Evolutionary conservation across 305 asterid genomes (phyloP), one percentile per base, ranked within the genome.

Genomic region (Plantago coronopus): DNA sequence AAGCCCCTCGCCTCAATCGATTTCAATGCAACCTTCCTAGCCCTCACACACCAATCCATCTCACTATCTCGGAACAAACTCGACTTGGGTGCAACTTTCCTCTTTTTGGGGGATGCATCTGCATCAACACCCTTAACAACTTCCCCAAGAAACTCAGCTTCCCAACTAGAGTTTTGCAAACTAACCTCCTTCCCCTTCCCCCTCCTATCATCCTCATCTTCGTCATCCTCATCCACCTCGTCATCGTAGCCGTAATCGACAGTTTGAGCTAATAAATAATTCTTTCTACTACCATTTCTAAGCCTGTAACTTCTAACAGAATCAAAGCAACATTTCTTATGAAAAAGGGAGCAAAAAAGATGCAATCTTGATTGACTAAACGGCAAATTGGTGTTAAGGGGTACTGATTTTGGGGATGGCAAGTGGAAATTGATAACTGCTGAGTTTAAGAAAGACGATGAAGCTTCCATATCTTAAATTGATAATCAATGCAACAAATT

Each of bases 11-110:
- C 85, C 76, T 84, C 95, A 68, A 91, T 91, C 46, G 95, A 88
- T 76, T 83, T 83, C 69, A 91, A 77, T 51, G 96, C 98, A 62
- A 80, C 76, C 73, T 84, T 91, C 74, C 98, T 72, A 66, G 98
- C 98, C 83, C 83, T 84, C 55, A 86, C 84, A 72, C 98, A 91
- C 98, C 98, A 91, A 23, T 84, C 95, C 96, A 83, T 88, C 21
- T 67, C 60, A 65, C 73, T 85, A 55, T 79, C 84, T 68, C 43
- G 69, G 45, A 86, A 71, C 61, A 81, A 54, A 75, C 87, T 81
- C 6, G 90, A 79, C 4, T 78, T 69, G 1, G 63, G 79, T 55
- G 69, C 76, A 54, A 72, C 76, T 65, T 79, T 81, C 65, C 48
- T 71, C 85, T 79, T 87, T 49, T 59, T 59, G 37, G 85, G 63